Percentiles rank a stretch among this genome's conserved stretches.
Evolutionary conservation across 495 filamentous ascomycete genomes (phyloP).

Genomic region (Parathielavia hyrcaniae): DNA sequence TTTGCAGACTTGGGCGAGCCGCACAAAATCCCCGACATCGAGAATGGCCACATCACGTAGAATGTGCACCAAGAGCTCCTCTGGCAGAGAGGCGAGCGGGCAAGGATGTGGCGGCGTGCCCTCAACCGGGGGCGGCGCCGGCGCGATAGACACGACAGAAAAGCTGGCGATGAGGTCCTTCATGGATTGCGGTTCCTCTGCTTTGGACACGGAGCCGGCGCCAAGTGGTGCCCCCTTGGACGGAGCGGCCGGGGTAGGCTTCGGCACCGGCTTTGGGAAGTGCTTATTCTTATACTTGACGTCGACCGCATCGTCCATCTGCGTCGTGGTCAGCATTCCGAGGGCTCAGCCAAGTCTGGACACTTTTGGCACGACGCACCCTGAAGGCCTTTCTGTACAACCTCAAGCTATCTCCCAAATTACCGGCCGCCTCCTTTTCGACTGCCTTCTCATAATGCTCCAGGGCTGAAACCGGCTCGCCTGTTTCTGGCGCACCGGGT

Average conservation of each 20-base stretch:
- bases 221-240: background rate
- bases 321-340: constrained; percentile 14
- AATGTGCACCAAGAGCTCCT: constrained; percentile 67
- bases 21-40: constrained; percentile 74
- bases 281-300: constrained; percentile 83
- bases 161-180: constrained; percentile 72
- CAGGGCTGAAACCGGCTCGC: constrained; percentile 68
- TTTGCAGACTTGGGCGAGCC: constrained; percentile 80
- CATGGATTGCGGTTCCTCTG: constrained; percentile 38
- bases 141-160: constrained; percentile 55
- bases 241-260: constrained; percentile 29
- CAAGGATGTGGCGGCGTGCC: constrained; percentile 64
- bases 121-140: constrained; percentile 51
- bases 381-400: constrained; percentile 87
- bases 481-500: background rate
- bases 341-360: background rate
- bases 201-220: background rate
- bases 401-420: constrained; percentile 78
- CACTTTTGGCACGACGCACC: constrained; percentile 39
- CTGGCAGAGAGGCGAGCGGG: constrained; percentile 68
- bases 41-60: constrained; percentile 57
- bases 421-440: constrained; percentile 77
- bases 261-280: constrained; percentile 56
- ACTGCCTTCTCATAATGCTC: constrained; percentile 93
- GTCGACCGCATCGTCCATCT: constrained; percentile 82